Evolutionary conservation across 345 rosid species (phyloP).

Genomic region (Salix brachista): DNA sequence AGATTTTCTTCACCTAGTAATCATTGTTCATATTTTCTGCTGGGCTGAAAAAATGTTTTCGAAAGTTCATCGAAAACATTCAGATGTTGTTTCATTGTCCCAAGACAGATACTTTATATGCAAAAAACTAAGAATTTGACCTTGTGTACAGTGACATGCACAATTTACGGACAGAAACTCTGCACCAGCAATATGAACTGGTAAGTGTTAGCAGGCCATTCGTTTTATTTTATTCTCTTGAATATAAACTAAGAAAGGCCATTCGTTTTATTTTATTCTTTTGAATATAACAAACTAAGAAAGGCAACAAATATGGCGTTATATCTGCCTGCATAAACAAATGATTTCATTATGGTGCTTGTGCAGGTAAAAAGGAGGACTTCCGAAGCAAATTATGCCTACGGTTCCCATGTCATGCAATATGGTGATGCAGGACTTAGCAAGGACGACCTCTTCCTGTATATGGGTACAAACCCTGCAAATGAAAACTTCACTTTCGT

Average conservation of each 20-base stretch:
- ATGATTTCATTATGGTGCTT: conserved; percentile 4
- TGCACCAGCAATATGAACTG: conserved; percentile 85
- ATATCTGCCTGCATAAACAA: not conserved
- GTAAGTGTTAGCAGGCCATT: conserved; percentile 36
- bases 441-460: conserved; percentile 50
- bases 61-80: not conserved
- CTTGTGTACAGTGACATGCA: conserved; percentile 67
- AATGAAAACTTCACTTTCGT: conserved; percentile 79
- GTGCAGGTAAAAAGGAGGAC: conserved; percentile 84
- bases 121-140: not conserved
- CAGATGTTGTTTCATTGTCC: not conserved
- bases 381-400: conserved; percentile 34
- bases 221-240: not conserved
- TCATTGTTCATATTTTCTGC: not conserved
- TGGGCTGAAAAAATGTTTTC: not conserved
- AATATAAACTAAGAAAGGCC: not conserved
- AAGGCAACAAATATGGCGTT: not conserved
- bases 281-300: not conserved
- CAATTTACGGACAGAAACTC: conserved; percentile 71
- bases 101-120: not conserved
- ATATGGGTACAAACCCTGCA: conserved; percentile 90
- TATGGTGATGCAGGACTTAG: conserved; percentile 69
- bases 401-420: conserved; percentile 96
- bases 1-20: not conserved
- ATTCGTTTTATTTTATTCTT: not conserved